phyloP scores from a whole-genome alignment of 805 yeast genomes.

The Metschnikowia peoriensis region DNA sequence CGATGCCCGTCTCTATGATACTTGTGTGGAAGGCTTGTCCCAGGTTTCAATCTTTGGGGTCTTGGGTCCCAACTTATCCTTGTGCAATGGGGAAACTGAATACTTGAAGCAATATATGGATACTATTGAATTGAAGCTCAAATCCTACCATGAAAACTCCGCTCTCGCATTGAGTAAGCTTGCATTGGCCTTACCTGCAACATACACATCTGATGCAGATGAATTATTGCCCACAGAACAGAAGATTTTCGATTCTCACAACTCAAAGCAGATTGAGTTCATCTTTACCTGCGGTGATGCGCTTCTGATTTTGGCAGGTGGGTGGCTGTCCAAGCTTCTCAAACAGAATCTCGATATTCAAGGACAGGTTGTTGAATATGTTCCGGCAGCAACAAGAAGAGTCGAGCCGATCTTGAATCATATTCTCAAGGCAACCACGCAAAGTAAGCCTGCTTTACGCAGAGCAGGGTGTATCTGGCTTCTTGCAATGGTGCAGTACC shows the following conservation, averaged over 20 bases:
- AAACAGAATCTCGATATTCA: slow-evolving; percentile 54
- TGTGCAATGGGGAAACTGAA: slow-evolving; percentile 10
- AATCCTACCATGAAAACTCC: slow-evolving; percentile 59
- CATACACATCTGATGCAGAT: slow-evolving; percentile 11
- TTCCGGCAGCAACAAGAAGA: slow-evolving; percentile 21
- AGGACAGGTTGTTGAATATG: slow-evolving; percentile 23
- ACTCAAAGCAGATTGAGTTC: slow-evolving; percentile 70
- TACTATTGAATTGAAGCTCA: slow-evolving; percentile 39
- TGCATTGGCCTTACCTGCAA: slow-evolving; percentile 36
- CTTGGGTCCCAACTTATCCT: slow-evolving; percentile 34
- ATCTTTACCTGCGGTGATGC: slow-evolving; percentile 85
- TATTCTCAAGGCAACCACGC: slow-evolving; percentile 52
- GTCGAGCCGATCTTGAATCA: slow-evolving; percentile 40
- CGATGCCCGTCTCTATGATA: slow-evolving; percentile 23
- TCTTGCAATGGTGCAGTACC: slow-evolving; percentile 72
- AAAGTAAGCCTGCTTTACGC: slow-evolving; percentile 71
- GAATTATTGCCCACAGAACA: slow-evolving; percentile 38
- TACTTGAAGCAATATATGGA: slow-evolving; percentile 20
- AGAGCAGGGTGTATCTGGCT: slow-evolving; percentile 85
- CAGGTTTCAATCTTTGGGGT: slow-evolving; percentile 48
- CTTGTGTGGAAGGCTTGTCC: slow-evolving; percentile 38
- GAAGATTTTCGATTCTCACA: slow-evolving; percentile 54
- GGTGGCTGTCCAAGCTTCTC: slow-evolving; percentile 68
- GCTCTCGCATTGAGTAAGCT: slow-evolving; percentile 55
- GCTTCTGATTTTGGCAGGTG: slow-evolving; percentile 63